phyloP scores from a whole-genome alignment of 768 basidiomycete genomes.

The Panaeolus cyanescens region DNA sequence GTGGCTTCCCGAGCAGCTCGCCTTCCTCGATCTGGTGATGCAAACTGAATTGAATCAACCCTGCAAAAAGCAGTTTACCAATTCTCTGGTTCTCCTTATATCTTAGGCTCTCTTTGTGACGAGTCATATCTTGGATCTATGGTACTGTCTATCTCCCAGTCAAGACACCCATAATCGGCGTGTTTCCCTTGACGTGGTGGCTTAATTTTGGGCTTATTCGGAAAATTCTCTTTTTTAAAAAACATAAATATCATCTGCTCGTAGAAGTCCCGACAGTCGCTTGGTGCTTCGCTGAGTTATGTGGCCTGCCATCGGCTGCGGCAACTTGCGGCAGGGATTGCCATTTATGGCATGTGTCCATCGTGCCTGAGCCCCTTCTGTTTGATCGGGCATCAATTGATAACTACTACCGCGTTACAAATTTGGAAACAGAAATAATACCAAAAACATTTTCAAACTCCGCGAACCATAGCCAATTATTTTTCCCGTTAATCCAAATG shows the following conservation, averaged over 20 bases:
- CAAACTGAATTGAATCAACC: slow-evolving; percentile 22
- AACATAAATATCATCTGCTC: slow-evolving; percentile 2
- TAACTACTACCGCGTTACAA: slow-evolving; percentile 32
- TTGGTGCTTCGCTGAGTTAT: slow-evolving; percentile 6
- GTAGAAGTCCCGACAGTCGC: background rate
- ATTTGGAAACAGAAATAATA: slow-evolving; percentile 12
- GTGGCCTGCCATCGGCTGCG: slow-evolving; percentile 25
- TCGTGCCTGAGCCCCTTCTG: slow-evolving; percentile 41
- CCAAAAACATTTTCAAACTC: slow-evolving; percentile 25
- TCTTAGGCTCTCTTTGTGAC: slow-evolving; percentile 16
- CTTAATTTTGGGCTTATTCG: slow-evolving; percentile 23
- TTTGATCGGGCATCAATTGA: slow-evolving; percentile 67
- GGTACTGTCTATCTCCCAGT: slow-evolving; percentile 23
- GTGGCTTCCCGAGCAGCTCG: slow-evolving; percentile 51
- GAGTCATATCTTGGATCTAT: slow-evolving; percentile 16
- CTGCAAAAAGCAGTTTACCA: slow-evolving; percentile 11
- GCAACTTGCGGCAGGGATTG: slow-evolving; percentile 39
- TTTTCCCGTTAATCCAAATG: slow-evolving; percentile 29
- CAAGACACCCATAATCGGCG: slow-evolving; percentile 8
- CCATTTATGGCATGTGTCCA: slow-evolving; percentile 24
- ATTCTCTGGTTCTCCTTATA: slow-evolving; percentile 5
- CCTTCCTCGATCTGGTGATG: slow-evolving; percentile 47
- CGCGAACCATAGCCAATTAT: slow-evolving; percentile 21
- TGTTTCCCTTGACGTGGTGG: slow-evolving; percentile 10
- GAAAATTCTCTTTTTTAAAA: slow-evolving; percentile 16